Evolutionary conservation across 2,329 filamentous ascomycete genomes (phyloP).

Genomic region (Claviceps purpurea): DNA sequence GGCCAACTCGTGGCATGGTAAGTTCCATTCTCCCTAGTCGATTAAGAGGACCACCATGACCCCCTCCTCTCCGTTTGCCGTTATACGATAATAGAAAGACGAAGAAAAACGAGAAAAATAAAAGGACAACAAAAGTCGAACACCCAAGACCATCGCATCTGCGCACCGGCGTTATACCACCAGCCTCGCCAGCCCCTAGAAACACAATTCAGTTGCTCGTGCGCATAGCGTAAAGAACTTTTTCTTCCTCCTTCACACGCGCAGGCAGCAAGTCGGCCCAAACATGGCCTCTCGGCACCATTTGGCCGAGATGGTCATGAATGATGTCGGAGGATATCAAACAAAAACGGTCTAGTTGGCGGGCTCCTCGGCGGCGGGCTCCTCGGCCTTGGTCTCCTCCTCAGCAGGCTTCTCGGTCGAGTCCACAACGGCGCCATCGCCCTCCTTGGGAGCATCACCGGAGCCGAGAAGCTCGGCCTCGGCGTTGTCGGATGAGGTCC

Average conservation of each 20-base stretch:
- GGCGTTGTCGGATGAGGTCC: conserved; percentile 84
- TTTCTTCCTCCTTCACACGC: conserved; percentile 2
- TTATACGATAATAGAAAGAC: conserved; percentile 5
- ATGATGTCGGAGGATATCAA: conserved; percentile 18
- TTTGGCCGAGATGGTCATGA: conserved; percentile 25
- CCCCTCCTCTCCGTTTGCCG: conserved; percentile 19
- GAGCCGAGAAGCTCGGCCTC: conserved; percentile 57
- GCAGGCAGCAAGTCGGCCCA: conserved; percentile 11
- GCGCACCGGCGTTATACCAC: conserved; percentile 20
- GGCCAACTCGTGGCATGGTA: conserved; percentile 5
- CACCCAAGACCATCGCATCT: conserved; percentile 17
- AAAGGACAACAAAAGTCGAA: conserved; percentile 15
- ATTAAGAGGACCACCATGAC: conserved; percentile 6
- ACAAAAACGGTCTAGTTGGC: conserved; percentile 34
- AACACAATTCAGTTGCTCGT: conserved; percentile 15
- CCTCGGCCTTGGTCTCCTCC: conserved; percentile 33
- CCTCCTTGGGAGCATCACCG: conserved; percentile 43
- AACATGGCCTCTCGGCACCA: conserved; percentile 22
- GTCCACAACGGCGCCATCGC: conserved; percentile 25
- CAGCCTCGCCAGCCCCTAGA: conserved; percentile 17
- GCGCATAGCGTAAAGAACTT: conserved; percentile 7
- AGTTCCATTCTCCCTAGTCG: conserved; percentile 7
- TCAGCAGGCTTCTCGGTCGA: conserved; percentile 22
- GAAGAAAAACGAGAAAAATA: conserved; percentile 12
- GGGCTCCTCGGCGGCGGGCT: conserved; percentile 28